Conservation (phyloP, 73 alveolate species). For the Loxodes magnus region DNA sequence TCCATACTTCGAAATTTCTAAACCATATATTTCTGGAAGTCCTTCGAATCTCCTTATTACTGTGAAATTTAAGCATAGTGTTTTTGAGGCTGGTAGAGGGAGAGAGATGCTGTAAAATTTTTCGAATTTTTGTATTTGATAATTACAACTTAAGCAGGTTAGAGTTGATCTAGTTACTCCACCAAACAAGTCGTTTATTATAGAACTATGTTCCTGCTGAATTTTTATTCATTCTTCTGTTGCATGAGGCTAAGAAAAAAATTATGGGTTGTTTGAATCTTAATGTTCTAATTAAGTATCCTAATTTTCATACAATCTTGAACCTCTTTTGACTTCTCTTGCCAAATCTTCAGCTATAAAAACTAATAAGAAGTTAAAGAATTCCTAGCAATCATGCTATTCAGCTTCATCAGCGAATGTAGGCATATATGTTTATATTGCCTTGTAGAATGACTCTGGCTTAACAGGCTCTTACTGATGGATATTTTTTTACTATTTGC, state of each 20-base stretch:
- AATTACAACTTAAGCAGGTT: conserved; percentile 19
- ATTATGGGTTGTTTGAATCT: too few relatives aligned
- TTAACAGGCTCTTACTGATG: conserved; percentile 5
- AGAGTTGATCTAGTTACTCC: conserved; percentile 34
- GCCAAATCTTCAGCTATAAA: conserved; percentile 16
- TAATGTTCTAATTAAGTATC: too few relatives aligned
- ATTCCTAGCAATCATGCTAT: conserved; percentile 45
- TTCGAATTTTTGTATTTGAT: conserved; percentile 19
- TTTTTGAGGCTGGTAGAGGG: conserved; percentile 34
- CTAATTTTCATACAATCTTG: too few relatives aligned
- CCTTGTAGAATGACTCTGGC: conserved; percentile 18
- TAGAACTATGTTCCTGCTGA: conserved; percentile 21
- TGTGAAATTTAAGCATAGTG: conserved; percentile 2
- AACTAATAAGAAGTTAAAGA: conserved; percentile 19
- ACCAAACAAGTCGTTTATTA: conserved; percentile 27
- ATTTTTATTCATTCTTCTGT: conserved; percentile 4
- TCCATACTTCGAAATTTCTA: conserved; percentile 16
- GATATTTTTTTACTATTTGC: neutral
- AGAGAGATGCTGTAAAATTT: conserved; percentile 23
- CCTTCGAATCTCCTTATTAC: conserved; percentile 4
- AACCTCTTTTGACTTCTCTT: too few relatives aligned
- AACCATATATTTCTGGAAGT: conserved; percentile 24
- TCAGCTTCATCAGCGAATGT: conserved; percentile 22
- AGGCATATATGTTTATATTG: conserved; percentile 23
- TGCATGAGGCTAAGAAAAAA: too few relatives aligned